These are phyloP conservation scores for Rhizoctonia solani DNA, from an alignment of 1,284 basidiomycete genomes.

Conservation along the genomic window DNA sequence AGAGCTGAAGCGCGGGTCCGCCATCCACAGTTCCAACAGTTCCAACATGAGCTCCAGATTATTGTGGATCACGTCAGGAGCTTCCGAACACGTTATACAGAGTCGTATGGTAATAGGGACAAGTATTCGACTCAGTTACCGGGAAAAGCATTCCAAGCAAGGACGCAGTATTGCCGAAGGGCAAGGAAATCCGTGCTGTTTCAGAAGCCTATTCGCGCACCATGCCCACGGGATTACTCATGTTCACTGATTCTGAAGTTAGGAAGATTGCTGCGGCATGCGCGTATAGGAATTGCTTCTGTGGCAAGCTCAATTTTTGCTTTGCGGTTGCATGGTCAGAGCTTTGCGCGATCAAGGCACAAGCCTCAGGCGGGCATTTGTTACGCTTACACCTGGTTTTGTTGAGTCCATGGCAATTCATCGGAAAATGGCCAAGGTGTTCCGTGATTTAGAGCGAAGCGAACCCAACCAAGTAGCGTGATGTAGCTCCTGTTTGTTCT, in stretches of 20 bases:
- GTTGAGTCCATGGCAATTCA: constrained; percentile 25
- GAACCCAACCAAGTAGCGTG: too few species aligned
- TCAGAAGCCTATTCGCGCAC: constrained; percentile 13
- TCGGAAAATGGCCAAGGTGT: neutral
- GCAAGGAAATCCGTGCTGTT: constrained; percentile 12
- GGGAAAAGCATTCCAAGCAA: neutral
- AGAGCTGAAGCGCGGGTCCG: constrained; percentile 2
- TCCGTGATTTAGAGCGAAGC: neutral
- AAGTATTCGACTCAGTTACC: neutral
- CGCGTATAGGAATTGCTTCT: constrained; percentile 27
- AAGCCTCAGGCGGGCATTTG: constrained; percentile 5
- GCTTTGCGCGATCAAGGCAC: constrained; percentile 16
- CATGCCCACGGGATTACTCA: neutral
- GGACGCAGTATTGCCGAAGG: neutral
- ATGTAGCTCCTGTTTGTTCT: too few species aligned
- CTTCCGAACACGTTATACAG: constrained; percentile 2
- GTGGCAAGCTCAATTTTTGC: neutral
- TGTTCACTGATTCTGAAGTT: constrained; percentile 28
- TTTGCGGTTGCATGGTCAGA: constrained; percentile 24
- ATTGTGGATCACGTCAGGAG: constrained; percentile 27
- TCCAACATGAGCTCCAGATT: constrained; percentile 12
- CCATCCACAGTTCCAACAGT: neutral
- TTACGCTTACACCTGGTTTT: neutral
- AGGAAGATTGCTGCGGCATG: constrained; percentile 32
- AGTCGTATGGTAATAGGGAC: neutral